phyloP scores from a whole-genome alignment of 2,329 filamentous ascomycete genomes.

The Diplodia corticola region DNA sequence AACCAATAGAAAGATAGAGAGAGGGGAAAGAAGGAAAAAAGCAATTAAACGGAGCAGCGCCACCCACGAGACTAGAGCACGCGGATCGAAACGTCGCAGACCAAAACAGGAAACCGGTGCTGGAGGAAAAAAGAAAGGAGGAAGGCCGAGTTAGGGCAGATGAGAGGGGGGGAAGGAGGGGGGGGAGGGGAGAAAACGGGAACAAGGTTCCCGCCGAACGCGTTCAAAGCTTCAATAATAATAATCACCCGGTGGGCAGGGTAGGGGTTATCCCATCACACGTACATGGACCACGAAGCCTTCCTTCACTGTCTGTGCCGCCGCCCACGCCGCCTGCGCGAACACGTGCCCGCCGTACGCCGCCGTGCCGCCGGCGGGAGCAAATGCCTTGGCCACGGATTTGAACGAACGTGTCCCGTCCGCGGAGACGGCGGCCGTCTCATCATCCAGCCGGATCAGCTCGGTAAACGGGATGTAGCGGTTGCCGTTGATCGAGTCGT shows the following conservation, averaged over 20 bases:
- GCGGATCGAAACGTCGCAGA: neutral
- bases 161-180: neutral
- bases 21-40: neutral
- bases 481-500: slow-evolving; percentile 17
- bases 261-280: slow-evolving; percentile 2
- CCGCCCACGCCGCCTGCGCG: slow-evolving; percentile 59
- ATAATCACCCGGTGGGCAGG: too few relatives aligned
- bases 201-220: neutral
- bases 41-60: neutral
- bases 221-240: neutral
- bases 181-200: too few relatives aligned
- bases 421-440: slow-evolving; percentile 30
- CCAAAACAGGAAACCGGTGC: neutral
- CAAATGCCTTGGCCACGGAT: slow-evolving; percentile 44
- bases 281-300: slow-evolving; percentile 56
- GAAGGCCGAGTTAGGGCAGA: neutral
- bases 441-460: slow-evolving; percentile 44
- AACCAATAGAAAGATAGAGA: too few relatives aligned
- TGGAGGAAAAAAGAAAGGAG: neutral
- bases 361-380: slow-evolving; percentile 44
- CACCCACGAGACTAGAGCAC: neutral
- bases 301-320: slow-evolving; percentile 53
- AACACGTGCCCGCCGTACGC: slow-evolving; percentile 60
- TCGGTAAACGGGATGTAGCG: slow-evolving; percentile 41
- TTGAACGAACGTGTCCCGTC: slow-evolving; percentile 37